Base-by-base conservation (phyloP, 208 protist species). In the Acanthamoeba divionensis region DNA sequence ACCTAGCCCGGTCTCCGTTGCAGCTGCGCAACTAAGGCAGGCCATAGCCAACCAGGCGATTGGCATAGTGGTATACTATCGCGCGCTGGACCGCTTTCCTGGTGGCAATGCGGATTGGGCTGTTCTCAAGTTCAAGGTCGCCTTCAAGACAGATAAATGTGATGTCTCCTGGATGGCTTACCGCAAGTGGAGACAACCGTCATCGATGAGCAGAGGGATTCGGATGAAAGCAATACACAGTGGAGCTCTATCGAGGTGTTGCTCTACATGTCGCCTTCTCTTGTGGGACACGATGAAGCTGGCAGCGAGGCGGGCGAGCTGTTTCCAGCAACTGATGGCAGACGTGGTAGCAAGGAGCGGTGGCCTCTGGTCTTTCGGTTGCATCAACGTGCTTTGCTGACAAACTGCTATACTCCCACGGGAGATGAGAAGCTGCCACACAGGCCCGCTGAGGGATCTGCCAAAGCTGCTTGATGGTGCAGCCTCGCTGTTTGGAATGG, bases 181-280 rank as follows among this genome's bases (percentile, higher is more conserved):
- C 29, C 15, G 5, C 10, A 75, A 75, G 66, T 75, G 66, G 66
- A 75, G 66, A 75, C 66, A 2, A 8, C 29, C 26, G 3, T 75
- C 66, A n/a, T 75, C 9, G 66, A 75, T 47, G 9, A 41, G 2
- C 33, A 75, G n/a, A 10, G 44, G 0, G 66, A 75, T 9, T 21
- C 9, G 2, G 33, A 50, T 21, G 26, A n/a, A 15, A 21, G 24
- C 24, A 24, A 75, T 12, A 75, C 66, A n/a, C 41, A 75, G 36
- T 75, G 66, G 66, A 75, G 66, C 4, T 75, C 66, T 9, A 6
- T 75, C 66, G 66, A 75, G 66, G 66, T 75, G 26, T 44, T 75
- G 3, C 41, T 75, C 66, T 75, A 75, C 66, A 12, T 47, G 12
- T 44, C 66, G 9, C 66, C 66, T n/a, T 36, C 21, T 9, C 18